Evolutionary conservation across 495 filamentous ascomycete species (phyloP).

Genomic region (Usnea hakonensis): DNA sequence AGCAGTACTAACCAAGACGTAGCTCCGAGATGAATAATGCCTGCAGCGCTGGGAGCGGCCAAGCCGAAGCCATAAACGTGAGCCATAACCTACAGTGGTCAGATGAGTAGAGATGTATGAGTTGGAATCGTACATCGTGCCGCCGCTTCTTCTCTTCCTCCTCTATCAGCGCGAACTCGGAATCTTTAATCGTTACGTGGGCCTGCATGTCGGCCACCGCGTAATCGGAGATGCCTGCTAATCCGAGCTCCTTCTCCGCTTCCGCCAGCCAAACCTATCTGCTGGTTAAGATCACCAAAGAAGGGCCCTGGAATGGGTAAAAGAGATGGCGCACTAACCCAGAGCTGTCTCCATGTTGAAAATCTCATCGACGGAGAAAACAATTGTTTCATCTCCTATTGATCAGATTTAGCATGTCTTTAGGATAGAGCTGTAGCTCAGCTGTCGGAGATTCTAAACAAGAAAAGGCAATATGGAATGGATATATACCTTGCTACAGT

Average conservation of each 20-base stretch:
- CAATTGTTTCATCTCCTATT: background rate
- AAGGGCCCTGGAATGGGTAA: background rate
- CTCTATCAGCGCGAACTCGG: conserved; percentile 67
- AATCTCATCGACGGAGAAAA: background rate
- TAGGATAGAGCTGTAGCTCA: background rate
- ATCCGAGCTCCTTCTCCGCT: conserved; percentile 62
- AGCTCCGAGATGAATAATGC: conserved; percentile 78
- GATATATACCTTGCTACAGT: conserved; percentile 1
- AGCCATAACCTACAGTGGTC: conserved; percentile 36
- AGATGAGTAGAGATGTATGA: background rate
- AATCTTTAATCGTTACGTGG: conserved; percentile 65
- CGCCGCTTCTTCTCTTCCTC: conserved; percentile 73
- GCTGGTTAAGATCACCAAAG: background rate
- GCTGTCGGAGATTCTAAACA: background rate
- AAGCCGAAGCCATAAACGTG: conserved; percentile 69
- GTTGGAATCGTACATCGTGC: conserved; percentile 45
- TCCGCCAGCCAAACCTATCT: conserved; percentile 79
- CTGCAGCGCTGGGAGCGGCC: conserved; percentile 71
- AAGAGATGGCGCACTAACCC: background rate
- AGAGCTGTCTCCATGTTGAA: background rate
- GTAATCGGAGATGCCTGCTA: conserved; percentile 55
- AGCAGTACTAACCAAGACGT: conserved; percentile 34
- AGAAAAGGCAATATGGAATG: background rate
- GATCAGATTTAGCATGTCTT: background rate
- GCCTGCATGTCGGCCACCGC: conserved; percentile 68